These are phyloP conservation scores for Cocos nucifera DNA, from an alignment of 176 grass and related monocot genomes.

Conservation along the genomic window DNA sequence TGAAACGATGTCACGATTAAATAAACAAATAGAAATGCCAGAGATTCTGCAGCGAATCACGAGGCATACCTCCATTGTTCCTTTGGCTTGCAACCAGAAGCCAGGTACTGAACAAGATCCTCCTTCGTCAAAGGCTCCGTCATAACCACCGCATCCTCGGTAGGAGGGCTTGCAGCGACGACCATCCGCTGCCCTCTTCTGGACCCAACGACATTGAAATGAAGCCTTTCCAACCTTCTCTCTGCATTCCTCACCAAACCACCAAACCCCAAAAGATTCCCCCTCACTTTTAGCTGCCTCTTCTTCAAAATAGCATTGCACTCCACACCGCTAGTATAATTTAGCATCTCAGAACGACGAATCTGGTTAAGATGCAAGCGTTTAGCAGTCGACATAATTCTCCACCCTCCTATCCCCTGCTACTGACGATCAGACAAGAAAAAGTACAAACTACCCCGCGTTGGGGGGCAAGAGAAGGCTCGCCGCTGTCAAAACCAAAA, in stretches of 20 bases:
- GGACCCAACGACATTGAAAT: background rate
- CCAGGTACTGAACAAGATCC: constrained; percentile 76
- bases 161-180: constrained; percentile 70
- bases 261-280: background rate
- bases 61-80: constrained; percentile 69
- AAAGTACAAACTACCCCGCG: too few species aligned
- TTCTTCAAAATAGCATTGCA: constrained; percentile 1
- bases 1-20: background rate
- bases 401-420: too few species aligned
- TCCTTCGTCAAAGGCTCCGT: constrained; percentile 87
- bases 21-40: background rate
- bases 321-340: too few species aligned
- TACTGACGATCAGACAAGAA: too few species aligned
- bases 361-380: too few species aligned
- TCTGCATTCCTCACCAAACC: background rate
- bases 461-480: too few species aligned
- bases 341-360: too few species aligned
- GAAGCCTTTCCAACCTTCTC: background rate
- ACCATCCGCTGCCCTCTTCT: constrained; percentile 17
- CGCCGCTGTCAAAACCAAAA: too few species aligned
- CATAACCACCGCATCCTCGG: constrained; percentile 58
- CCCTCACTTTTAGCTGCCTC: constrained; percentile 10
- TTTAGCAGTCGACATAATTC: too few species aligned
- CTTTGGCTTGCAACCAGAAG: constrained; percentile 80
- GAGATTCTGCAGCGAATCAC: background rate